A percentile compares a stretch with the other conserved stretches of the same genome.
Conservation (phyloP, 2,329 filamentous ascomycete species). For the Metarhizium album region DNA sequence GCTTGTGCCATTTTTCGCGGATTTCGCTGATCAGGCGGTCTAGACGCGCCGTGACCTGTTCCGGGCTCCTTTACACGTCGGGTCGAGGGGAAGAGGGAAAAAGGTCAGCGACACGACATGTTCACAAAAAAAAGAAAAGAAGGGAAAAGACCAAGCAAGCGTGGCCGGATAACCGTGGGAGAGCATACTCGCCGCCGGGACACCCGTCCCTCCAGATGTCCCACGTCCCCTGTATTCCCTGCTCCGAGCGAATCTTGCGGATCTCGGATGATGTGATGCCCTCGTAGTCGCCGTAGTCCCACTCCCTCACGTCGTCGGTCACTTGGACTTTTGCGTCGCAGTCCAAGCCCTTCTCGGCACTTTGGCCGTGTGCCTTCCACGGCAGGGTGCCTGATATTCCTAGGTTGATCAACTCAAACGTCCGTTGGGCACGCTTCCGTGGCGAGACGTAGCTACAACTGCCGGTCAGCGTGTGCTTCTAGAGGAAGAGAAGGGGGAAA, state of each 20-base stretch:
- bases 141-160: neutral
- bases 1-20: constrained; percentile 51
- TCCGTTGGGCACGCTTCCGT: constrained; percentile 71
- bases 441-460: constrained; percentile 67
- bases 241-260: constrained; percentile 40
- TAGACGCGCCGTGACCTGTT: constrained; percentile 60
- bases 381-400: constrained; percentile 58
- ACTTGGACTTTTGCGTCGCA: constrained; percentile 54
- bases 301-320: constrained; percentile 66
- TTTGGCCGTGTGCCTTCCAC: constrained; percentile 46
- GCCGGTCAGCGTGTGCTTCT: neutral
- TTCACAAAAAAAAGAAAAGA: neutral
- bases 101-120: neutral
- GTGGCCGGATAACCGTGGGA: neutral
- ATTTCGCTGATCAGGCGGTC: constrained; percentile 71
- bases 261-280: constrained; percentile 67
- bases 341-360: constrained; percentile 24
- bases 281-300: constrained; percentile 85
- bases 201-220: constrained; percentile 89
- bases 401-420: constrained; percentile 78
- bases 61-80: constrained; percentile 50
- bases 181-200: constrained; percentile 70
- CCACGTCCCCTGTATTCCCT: constrained; percentile 53
- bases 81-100: too few species aligned
- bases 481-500: neutral